phyloP scores from a whole-genome alignment of 371 early-diverging fungal genomes.

The Mucor mucedo region DNA sequence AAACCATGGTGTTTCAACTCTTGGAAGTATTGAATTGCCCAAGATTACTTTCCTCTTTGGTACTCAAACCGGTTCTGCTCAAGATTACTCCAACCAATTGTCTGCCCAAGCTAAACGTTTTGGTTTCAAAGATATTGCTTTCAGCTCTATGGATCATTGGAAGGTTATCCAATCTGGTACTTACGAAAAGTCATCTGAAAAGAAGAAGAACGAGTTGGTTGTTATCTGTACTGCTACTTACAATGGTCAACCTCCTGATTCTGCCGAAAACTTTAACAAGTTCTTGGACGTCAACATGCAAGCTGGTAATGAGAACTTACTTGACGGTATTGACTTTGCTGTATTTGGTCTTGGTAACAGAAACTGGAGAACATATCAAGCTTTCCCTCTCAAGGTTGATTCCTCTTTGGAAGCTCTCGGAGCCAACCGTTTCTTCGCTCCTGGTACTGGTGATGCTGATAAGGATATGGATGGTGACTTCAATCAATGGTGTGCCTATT shows the following conservation, averaged over 20 bases:
- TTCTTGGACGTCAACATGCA: slow-evolving; percentile 41
- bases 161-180: slow-evolving; percentile 37
- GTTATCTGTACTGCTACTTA: slow-evolving; percentile 58
- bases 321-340: slow-evolving; percentile 46
- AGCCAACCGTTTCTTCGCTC: slow-evolving; percentile 46
- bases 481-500: slow-evolving; percentile 52
- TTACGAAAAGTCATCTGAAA: slow-evolving; percentile 19
- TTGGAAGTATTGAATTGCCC: slow-evolving; percentile 25
- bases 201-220: slow-evolving; percentile 40
- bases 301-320: slow-evolving; percentile 29
- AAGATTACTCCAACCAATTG: slow-evolving; percentile 56
- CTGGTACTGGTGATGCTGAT: slow-evolving; percentile 60
- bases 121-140: slow-evolving; percentile 45
- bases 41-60: slow-evolving; percentile 59
- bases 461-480: slow-evolving; percentile 57
- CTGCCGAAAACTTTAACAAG: slow-evolving; percentile 56
- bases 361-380: slow-evolving; percentile 66
- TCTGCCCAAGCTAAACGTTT: slow-evolving; percentile 47
- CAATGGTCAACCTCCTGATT: slow-evolving; percentile 64
- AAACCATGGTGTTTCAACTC: not conserved
- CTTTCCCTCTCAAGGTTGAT: slow-evolving; percentile 55
- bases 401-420: slow-evolving; percentile 47
- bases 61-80: slow-evolving; percentile 61
- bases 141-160: slow-evolving; percentile 56
- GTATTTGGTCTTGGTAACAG: slow-evolving; percentile 66